Conservation (phyloP, 1,284 basidiomycete species). For the Phellopilus nigrolimitatus region DNA sequence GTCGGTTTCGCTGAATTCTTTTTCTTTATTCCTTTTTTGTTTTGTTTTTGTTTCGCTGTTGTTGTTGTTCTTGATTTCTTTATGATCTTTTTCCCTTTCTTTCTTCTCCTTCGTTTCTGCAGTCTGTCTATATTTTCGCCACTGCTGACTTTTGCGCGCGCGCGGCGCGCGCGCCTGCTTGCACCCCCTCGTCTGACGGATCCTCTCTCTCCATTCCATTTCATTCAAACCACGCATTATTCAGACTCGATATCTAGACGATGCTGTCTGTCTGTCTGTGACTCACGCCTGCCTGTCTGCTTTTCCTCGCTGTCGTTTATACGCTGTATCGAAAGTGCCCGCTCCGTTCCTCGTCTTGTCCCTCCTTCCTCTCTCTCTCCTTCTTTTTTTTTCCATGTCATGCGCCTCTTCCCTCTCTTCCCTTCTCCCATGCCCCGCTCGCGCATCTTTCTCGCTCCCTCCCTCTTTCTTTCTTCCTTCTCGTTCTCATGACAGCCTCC, state of each 20-base stretch:
- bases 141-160: too few species aligned
- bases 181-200: not conserved
- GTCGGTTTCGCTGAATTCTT: too few species aligned
- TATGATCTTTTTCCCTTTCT: not conserved
- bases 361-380: slow-evolving; percentile 15
- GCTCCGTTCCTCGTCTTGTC: not conserved
- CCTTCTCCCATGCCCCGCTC: slow-evolving; percentile 9
- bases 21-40: not conserved
- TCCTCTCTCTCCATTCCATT: not conserved
- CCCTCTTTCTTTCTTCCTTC: slow-evolving; percentile 17
- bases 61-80: not conserved
- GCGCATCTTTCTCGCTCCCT: slow-evolving; percentile 12
- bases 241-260: slow-evolving; percentile 1
- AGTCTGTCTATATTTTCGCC: not conserved
- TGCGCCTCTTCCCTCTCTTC: slow-evolving; percentile 12
- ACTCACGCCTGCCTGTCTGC: too few species aligned
- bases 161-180: too few species aligned
- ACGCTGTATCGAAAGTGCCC: not conserved
- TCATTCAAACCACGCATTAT: not conserved
- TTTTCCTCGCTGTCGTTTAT: not conserved
- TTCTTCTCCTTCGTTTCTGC: slow-evolving; percentile 2
- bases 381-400: slow-evolving; percentile 17
- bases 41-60: not conserved
- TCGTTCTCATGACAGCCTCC: slow-evolving; percentile 20
- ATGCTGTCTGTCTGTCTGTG: not conserved